These are phyloP conservation scores for Allomyces arbusculus DNA, from an alignment of 192 early-diverging fungal species.

Conservation along the genomic window DNA sequence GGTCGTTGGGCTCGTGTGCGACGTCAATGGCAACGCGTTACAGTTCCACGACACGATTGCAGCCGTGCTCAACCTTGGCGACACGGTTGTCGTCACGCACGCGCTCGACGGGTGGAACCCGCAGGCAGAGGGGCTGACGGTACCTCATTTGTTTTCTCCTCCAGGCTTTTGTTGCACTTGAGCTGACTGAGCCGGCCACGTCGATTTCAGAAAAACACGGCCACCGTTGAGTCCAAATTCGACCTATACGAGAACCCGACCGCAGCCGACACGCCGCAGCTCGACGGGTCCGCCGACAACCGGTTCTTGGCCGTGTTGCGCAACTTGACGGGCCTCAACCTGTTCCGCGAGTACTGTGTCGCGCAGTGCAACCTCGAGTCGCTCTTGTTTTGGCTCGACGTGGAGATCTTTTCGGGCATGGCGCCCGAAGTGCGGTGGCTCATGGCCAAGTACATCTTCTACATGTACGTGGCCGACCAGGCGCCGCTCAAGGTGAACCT, in stretches of 20 bases:
- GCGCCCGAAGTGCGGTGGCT: slow-evolving; percentile 24
- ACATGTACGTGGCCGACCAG: slow-evolving; percentile 43
- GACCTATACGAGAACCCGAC: background rate
- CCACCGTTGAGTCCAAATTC: too few species aligned
- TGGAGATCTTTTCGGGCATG: slow-evolving; percentile 46
- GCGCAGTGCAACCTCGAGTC: slow-evolving; percentile 62
- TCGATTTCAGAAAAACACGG: background rate
- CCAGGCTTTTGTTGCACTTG: background rate
- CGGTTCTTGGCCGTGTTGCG: slow-evolving; percentile 18
- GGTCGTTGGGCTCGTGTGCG: slow-evolving; percentile 21
- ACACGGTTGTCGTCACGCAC: slow-evolving; percentile 29
- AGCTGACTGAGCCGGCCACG: background rate
- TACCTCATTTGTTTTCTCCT: slow-evolving; percentile 1
- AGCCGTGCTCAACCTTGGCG: slow-evolving; percentile 27
- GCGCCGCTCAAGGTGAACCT: slow-evolving; percentile 55
- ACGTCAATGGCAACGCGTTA: slow-evolving; percentile 16
- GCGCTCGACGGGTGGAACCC: slow-evolving; percentile 4
- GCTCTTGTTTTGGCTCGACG: slow-evolving; percentile 63
- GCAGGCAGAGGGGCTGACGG: slow-evolving; percentile 12
- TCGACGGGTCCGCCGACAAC: slow-evolving; percentile 13
- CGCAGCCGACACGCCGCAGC: background rate
- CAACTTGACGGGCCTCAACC: slow-evolving; percentile 18
- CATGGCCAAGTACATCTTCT: slow-evolving; percentile 31
- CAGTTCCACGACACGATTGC: slow-evolving; percentile 25
- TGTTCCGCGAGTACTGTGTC: slow-evolving; percentile 35